Percentiles rank a stretch among this genome's conserved stretches.
Evolutionary conservation across 805 yeast genomes (phyloP).

Genomic region (Candida awuae): DNA sequence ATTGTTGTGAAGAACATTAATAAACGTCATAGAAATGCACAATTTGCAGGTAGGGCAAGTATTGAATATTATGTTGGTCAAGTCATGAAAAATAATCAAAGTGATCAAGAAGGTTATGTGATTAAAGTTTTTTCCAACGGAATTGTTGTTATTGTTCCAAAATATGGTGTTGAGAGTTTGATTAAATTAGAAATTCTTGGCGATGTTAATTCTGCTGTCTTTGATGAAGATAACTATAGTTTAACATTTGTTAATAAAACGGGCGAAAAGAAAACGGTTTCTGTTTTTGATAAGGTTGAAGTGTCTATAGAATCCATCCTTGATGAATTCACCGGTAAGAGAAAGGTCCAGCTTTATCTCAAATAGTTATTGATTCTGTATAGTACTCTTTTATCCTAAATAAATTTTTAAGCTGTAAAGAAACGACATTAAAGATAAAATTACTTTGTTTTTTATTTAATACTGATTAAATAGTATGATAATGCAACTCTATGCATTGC

Average conservation of each 20-base stretch:
- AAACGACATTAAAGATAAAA: no score
- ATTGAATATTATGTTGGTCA: slow-evolving; percentile 98
- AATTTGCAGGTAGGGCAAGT: slow-evolving; percentile 97
- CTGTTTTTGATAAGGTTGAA: slow-evolving; percentile 75
- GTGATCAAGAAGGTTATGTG: slow-evolving; percentile 80
- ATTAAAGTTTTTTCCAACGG: slow-evolving; percentile 93
- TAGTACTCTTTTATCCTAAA: no score
- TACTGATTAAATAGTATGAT: no score
- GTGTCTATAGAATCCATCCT: slow-evolving; percentile 76
- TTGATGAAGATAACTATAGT: slow-evolving; percentile 71
- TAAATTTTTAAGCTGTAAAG: no score
- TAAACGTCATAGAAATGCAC: slow-evolving; percentile 93
- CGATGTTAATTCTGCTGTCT: slow-evolving; percentile 52
- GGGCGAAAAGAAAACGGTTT: slow-evolving; percentile 35
- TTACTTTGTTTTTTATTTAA: no score
- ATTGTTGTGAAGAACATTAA: slow-evolving; percentile 81
- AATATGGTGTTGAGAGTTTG: slow-evolving; percentile 91
- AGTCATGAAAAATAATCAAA: slow-evolving; percentile 80
- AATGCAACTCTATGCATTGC: no score
- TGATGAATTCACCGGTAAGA: slow-evolving; percentile 85
- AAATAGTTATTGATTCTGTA: slow-evolving; percentile 30
- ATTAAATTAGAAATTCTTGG: slow-evolving; percentile 73
- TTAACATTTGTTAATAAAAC: slow-evolving; percentile 43
- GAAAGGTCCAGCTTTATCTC: slow-evolving; percentile 74
- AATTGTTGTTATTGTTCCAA: slow-evolving; percentile 88